These are phyloP conservation scores for Neoascochyta sp. DNA, from an alignment of 2,329 filamentous ascomycete genomes.

Conservation along the genomic window DNA sequence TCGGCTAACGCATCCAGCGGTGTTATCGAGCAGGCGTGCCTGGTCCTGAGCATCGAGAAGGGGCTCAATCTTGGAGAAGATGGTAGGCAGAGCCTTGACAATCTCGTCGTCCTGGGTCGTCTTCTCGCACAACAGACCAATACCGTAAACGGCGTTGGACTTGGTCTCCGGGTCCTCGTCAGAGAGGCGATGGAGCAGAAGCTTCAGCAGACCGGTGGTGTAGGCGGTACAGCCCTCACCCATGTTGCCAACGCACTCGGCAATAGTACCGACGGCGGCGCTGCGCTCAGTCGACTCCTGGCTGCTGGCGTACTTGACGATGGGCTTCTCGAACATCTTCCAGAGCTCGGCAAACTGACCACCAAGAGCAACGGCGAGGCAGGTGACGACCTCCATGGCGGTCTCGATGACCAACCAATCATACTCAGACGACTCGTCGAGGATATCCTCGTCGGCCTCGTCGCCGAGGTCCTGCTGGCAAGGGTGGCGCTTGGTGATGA, in stretches of 20 bases:
- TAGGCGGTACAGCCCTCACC: constrained; percentile 74
- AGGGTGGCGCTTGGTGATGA: constrained; percentile 86
- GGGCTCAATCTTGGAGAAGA: constrained; percentile 82
- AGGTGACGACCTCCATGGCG: constrained; percentile 83
- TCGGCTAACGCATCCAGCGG: constrained; percentile 82
- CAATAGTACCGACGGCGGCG: constrained; percentile 85
- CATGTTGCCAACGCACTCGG: constrained; percentile 86
- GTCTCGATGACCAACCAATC: constrained; percentile 98
- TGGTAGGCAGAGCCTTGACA: constrained; percentile 68
- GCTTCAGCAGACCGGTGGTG: constrained; percentile 71
- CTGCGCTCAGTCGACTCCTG: constrained; percentile 84
- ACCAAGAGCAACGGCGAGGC: constrained; percentile 78
- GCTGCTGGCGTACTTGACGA: constrained; percentile 83
- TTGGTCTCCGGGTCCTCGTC: constrained; percentile 90
- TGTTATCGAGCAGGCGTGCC: constrained; percentile 85
- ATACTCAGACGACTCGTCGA: constrained; percentile 81
- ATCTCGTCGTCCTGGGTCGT: constrained; percentile 72
- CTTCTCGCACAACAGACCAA: constrained; percentile 78
- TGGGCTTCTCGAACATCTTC: constrained; percentile 92
- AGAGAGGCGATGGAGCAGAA: constrained; percentile 78
- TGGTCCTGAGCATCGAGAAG: constrained; percentile 74
- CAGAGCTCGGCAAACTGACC: constrained; percentile 79
- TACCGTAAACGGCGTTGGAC: constrained; percentile 91
- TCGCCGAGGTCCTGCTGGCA: constrained; percentile 91
- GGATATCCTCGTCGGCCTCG: constrained; percentile 63